These are phyloP conservation scores for Mycoemilia scoparia DNA, from an alignment of 192 early-diverging fungal genomes.

Conservation along the genomic window DNA sequence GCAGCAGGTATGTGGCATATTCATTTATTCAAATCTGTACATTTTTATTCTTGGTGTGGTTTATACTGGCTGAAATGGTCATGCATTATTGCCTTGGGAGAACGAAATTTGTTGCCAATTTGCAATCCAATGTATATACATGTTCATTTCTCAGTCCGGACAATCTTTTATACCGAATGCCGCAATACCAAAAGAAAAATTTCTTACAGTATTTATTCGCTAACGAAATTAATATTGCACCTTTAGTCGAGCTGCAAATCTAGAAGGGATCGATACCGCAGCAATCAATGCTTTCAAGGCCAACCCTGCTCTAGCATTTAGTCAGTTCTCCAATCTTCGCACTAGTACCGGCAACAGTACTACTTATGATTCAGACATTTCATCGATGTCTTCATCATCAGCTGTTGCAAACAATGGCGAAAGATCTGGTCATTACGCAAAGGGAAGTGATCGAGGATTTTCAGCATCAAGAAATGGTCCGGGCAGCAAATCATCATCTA, in stretches of 20 bases:
- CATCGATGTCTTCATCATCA: too few species aligned
- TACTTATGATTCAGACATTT: background rate
- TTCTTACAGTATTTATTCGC: background rate
- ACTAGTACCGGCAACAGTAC: background rate
- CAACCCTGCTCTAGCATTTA: conserved; percentile 40
- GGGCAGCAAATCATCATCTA: background rate
- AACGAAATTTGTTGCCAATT: too few species aligned
- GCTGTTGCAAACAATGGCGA: too few species aligned
- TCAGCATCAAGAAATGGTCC: conserved; percentile 11
- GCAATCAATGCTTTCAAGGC: conserved; percentile 27
- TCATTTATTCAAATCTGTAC: background rate
- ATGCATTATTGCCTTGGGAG: too few species aligned
- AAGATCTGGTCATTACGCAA: too few species aligned
- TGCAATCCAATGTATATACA: too few species aligned
- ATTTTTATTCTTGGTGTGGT: background rate
- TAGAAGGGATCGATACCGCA: conserved; percentile 16
- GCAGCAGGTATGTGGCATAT: conserved; percentile 47
- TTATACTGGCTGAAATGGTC: too few species aligned
- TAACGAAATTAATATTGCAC: background rate
- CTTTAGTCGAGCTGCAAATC: conserved; percentile 19
- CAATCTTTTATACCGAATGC: too few species aligned
- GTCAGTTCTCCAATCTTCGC: conserved; percentile 53
- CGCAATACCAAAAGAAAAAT: too few species aligned
- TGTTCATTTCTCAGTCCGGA: too few species aligned
- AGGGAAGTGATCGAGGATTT: too few species aligned